Conservation (phyloP, 192 early-diverging fungal species). For the Gonapodya sp. region DNA sequence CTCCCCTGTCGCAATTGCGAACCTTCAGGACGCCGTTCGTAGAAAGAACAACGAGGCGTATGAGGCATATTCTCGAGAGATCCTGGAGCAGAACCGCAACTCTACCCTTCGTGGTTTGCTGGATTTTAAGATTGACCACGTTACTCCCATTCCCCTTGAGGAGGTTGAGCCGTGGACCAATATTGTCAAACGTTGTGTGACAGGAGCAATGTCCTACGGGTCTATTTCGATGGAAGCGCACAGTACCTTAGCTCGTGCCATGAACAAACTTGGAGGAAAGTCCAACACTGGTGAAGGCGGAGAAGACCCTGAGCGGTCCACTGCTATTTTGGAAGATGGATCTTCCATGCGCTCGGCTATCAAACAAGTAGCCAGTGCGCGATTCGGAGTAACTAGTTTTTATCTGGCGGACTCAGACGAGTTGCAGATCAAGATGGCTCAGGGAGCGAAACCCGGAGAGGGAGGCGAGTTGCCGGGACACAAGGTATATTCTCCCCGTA, state of each 20-base stretch:
- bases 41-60: conserved; percentile 82
- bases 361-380: conserved; percentile 97
- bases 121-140: conserved; percentile 69
- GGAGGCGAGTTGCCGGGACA: conserved; percentile 76
- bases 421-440: conserved; percentile 99
- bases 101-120: conserved; percentile 93
- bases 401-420: conserved; percentile 93
- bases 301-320: conserved; percentile 81
- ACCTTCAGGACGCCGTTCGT: conserved; percentile 91
- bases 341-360: conserved; percentile 82
- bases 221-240: conserved; percentile 94
- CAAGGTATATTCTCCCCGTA: conserved; percentile 41
- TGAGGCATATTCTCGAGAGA: conserved; percentile 68
- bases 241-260: conserved; percentile 80
- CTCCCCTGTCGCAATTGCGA: conserved; percentile 77
- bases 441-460: conserved; percentile 98
- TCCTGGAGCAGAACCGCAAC: conserved; percentile 71
- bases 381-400: conserved; percentile 93
- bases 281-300: conserved; percentile 99
- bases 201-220: conserved; percentile 98
- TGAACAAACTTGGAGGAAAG: conserved; percentile 95
- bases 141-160: conserved; percentile 70
- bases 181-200: conserved; percentile 92
- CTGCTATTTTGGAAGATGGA: conserved; percentile 41
- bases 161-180: conserved; percentile 97